phyloP scores from a whole-genome alignment of 2,329 filamentous ascomycete species.

The Trichoderma cornu-damae region DNA sequence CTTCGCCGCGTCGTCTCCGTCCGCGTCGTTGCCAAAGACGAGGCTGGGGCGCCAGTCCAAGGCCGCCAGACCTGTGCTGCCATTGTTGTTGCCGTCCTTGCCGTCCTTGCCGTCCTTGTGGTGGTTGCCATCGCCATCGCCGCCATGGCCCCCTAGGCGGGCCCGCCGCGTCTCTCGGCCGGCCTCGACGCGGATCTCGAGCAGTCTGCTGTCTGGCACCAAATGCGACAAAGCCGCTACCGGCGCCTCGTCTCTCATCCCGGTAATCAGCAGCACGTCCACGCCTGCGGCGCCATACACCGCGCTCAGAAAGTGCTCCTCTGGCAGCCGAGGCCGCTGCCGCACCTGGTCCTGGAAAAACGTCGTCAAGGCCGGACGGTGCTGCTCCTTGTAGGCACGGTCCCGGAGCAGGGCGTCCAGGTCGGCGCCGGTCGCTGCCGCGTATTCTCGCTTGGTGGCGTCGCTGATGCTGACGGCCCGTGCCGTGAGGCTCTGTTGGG shows the following conservation, averaged over 20 bases:
- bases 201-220: constrained; percentile 45
- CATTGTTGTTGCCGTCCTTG: background rate
- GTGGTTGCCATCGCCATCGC: background rate
- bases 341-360: constrained; percentile 47
- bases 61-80: constrained; percentile 21
- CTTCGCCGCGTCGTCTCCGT: constrained; percentile 36
- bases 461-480: constrained; percentile 53
- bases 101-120: constrained; percentile 12
- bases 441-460: constrained; percentile 53
- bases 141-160: constrained; percentile 31
- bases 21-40: constrained; percentile 47
- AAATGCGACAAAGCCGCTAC: constrained; percentile 50
- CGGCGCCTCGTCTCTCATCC: constrained; percentile 57
- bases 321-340: constrained; percentile 41
- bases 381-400: constrained; percentile 57
- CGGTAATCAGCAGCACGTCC: constrained; percentile 57
- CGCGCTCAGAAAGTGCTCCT: constrained; percentile 47
- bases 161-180: constrained; percentile 32
- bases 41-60: constrained; percentile 39
- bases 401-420: constrained; percentile 44
- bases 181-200: constrained; percentile 49
- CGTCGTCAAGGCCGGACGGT: constrained; percentile 46
- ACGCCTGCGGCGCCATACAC: constrained; percentile 38
- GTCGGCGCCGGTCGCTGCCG: constrained; percentile 44
- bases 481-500: constrained; percentile 31